Evolutionary conservation across 2,329 filamentous ascomycete species (phyloP).

Genomic region (Aspergillus caelatus): DNA sequence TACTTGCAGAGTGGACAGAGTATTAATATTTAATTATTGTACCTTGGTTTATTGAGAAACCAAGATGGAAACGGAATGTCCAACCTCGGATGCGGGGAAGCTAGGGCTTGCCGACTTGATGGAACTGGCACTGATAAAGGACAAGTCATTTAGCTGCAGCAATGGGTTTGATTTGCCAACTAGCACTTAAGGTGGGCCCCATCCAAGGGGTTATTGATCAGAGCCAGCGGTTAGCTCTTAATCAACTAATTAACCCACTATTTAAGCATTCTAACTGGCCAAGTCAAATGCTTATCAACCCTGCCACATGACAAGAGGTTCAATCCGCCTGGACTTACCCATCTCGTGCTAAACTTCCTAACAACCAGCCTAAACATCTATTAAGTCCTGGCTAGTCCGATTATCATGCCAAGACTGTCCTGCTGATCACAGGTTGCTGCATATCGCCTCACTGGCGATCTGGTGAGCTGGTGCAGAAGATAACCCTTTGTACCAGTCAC

Average conservation of each 20-base stretch:
- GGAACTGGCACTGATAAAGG: background rate
- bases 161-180: background rate
- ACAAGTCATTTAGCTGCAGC: background rate
- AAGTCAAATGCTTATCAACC: slow-evolving; percentile 6
- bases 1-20: background rate
- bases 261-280: background rate
- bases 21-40: background rate
- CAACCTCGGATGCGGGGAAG: slow-evolving; percentile 16
- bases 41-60: background rate
- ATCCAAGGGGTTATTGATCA: background rate
- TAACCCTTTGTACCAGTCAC: background rate
- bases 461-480: background rate
- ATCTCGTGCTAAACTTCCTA: slow-evolving; percentile 8
- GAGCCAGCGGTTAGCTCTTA: background rate
- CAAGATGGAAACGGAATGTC: slow-evolving; percentile 17
- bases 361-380: background rate
- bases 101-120: background rate
- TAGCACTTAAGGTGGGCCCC: background rate
- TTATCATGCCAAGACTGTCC: slow-evolving; percentile 8
- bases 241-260: background rate
- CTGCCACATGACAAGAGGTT: background rate
- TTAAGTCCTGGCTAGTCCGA: background rate
- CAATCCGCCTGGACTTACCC: slow-evolving; percentile 18
- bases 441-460: slow-evolving; percentile 2
- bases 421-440: slow-evolving; percentile 1